phyloP scores from a whole-genome alignment of 2,329 filamentous ascomycete genomes.

The Colletotrichum gloeosporioides region DNA sequence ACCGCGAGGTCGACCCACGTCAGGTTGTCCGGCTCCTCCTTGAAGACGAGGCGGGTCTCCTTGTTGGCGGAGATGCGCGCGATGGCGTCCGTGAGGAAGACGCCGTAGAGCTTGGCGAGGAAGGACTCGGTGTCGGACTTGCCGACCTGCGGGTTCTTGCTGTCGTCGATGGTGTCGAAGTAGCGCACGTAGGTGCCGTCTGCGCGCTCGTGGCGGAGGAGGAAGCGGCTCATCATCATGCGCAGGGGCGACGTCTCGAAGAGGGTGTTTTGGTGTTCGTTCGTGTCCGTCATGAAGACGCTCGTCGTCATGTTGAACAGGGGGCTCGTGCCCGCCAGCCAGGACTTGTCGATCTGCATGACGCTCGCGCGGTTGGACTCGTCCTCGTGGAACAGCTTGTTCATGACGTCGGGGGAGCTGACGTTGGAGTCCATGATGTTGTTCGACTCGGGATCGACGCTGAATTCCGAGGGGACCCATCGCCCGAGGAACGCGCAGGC shows the following conservation, averaged over 20 bases:
- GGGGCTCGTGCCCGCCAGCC: background rate
- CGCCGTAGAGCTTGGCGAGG: background rate
- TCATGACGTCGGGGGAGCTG: background rate
- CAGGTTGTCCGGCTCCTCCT: background rate
- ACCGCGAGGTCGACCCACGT: background rate
- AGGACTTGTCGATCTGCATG: background rate
- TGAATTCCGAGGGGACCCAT: background rate
- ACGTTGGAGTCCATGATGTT: background rate
- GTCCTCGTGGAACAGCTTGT: background rate
- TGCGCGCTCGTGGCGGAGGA: background rate
- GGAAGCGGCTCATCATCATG: background rate
- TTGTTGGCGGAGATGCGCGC: background rate
- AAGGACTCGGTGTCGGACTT: background rate
- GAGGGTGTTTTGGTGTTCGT: background rate
- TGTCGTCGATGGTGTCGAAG: background rate
- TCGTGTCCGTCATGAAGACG: background rate
- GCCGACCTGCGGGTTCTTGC: background rate
- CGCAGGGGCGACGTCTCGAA: background rate
- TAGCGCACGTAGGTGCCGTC: background rate
- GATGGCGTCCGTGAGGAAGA: background rate
- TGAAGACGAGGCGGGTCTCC: background rate
- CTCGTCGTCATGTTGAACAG: background rate
- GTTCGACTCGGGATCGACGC: background rate
- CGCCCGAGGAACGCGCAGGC: background rate
- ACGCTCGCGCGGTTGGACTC: background rate